These are phyloP conservation scores for Spiromyces aspiralis DNA, from an alignment of 371 early-diverging fungal genomes.

Conservation along the genomic window DNA sequence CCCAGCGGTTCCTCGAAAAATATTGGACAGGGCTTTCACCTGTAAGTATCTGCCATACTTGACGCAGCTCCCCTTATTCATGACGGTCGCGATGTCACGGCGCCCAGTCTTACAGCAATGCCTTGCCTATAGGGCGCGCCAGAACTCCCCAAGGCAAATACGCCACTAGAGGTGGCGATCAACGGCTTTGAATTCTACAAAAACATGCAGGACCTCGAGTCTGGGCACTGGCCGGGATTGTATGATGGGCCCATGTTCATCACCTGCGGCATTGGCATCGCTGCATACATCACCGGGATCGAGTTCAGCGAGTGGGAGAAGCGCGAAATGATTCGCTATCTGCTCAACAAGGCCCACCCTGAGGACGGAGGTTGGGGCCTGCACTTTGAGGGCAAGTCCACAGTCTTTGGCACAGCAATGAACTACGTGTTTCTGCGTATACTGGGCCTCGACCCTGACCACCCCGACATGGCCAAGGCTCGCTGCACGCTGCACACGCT, in stretches of 20 bases:
- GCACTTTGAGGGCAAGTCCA: conserved; percentile 86
- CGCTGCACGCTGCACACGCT: conserved; percentile 63
- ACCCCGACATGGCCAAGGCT: conserved; percentile 75
- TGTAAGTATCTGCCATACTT: conserved; percentile 22
- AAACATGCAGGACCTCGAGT: conserved; percentile 72
- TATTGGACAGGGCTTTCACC: conserved; percentile 78
- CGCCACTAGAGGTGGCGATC: conserved; percentile 59
- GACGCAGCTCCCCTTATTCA: background rate
- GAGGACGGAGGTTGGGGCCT: conserved; percentile 95
- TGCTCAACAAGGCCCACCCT: conserved; percentile 57
- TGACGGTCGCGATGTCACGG: background rate
- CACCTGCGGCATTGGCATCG: conserved; percentile 72
- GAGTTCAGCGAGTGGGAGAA: conserved; percentile 38
- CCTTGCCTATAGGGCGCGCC: conserved; percentile 1
- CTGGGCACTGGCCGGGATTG: conserved; percentile 91
- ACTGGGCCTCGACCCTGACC: conserved; percentile 70
- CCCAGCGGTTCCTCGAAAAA: conserved; percentile 62
- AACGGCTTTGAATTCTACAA: conserved; percentile 79
- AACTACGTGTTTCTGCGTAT: conserved; percentile 87
- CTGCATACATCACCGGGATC: conserved; percentile 66
- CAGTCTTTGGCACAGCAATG: conserved; percentile 86
- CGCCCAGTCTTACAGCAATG: background rate
- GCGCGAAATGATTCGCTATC: conserved; percentile 75
- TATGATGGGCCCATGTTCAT: conserved; percentile 97
- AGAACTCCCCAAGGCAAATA: conserved; percentile 6